These are phyloP conservation scores for Poteriospumella lacustris DNA, from an alignment of 108 stramenopile genomes.

Conservation along the genomic window DNA sequence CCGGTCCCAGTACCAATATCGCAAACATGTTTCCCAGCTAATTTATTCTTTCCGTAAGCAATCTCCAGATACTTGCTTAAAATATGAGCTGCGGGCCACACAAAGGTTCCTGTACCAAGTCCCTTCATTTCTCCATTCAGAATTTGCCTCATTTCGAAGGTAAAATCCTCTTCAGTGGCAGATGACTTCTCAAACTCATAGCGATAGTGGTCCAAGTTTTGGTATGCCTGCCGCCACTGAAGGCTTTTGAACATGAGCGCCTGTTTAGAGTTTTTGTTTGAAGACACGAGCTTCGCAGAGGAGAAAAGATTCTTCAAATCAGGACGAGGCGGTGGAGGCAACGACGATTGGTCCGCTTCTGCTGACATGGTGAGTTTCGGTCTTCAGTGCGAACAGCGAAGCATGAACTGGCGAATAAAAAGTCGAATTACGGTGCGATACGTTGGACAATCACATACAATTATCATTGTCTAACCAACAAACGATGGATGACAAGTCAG, in stretches of 20 bases:
- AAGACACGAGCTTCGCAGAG: too few species aligned
- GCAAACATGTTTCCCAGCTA: constrained; percentile 51
- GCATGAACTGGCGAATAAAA: too few species aligned
- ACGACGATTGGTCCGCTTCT: too few species aligned
- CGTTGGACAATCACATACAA: too few species aligned
- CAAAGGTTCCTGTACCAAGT: constrained; percentile 80
- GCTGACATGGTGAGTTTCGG: too few species aligned
- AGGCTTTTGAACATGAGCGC: constrained; percentile 10
- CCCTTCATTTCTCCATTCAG: constrained; percentile 74
- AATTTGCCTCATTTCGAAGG: constrained; percentile 63
- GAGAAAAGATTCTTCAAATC: too few species aligned
- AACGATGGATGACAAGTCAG: too few species aligned
- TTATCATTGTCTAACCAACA: too few species aligned
- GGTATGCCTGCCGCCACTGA: constrained; percentile 70
- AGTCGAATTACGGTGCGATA: too few species aligned
- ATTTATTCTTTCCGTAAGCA: constrained; percentile 22
- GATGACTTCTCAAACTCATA: constrained; percentile 41
- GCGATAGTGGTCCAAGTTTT: constrained; percentile 59
- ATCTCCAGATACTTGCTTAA: constrained; percentile 71
- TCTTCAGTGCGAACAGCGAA: too few species aligned
- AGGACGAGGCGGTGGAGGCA: too few species aligned
- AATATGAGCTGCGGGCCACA: constrained; percentile 79
- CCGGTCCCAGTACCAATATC: constrained; percentile 77
- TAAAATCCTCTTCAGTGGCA: constrained; percentile 35
- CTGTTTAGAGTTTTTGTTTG: neutral